Conservation (phyloP, 1,284 basidiomycete species). For the Puccinia novopanici region DNA sequence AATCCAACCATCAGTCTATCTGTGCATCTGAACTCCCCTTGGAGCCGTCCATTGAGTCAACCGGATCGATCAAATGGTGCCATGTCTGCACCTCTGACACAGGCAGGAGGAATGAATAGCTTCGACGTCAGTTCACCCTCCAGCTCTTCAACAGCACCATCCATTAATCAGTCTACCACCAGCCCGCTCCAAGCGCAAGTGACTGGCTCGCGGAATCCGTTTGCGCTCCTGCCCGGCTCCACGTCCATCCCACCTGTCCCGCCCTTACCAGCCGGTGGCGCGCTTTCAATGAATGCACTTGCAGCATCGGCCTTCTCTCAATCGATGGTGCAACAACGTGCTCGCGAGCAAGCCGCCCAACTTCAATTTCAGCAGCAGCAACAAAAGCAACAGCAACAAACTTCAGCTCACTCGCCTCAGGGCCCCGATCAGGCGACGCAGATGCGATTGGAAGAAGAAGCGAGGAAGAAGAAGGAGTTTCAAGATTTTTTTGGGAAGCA, state of each 20-base stretch:
- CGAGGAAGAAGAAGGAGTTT: constrained; percentile 33
- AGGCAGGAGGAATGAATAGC: constrained; percentile 38
- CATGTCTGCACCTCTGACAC: constrained; percentile 56
- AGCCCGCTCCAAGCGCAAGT: constrained; percentile 74
- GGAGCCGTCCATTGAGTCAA: constrained; percentile 54
- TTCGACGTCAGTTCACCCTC: constrained; percentile 52
- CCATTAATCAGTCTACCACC: constrained; percentile 52
- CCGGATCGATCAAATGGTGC: constrained; percentile 57
- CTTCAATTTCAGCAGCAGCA: constrained; percentile 50
- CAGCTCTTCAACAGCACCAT: constrained; percentile 55
- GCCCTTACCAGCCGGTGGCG: constrained; percentile 22
- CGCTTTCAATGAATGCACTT: constrained; percentile 56
- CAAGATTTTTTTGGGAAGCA: constrained; percentile 40
- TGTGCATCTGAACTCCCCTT: constrained; percentile 52
- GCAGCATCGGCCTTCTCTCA: constrained; percentile 49
- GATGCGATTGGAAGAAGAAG: constrained; percentile 19
- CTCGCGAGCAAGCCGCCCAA: constrained; percentile 53
- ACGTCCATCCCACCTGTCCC: constrained; percentile 51
- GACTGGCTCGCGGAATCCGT: constrained; percentile 93
- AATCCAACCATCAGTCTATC: constrained; percentile 55
- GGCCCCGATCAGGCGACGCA: constrained; percentile 62
- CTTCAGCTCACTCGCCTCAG: background rate
- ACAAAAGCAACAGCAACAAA: constrained; percentile 34
- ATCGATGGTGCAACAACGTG: constrained; percentile 49
- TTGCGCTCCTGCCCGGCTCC: constrained; percentile 72